phyloP scores from a whole-genome alignment of 805 yeast genomes.

The Metschnikowia koreensis region DNA sequence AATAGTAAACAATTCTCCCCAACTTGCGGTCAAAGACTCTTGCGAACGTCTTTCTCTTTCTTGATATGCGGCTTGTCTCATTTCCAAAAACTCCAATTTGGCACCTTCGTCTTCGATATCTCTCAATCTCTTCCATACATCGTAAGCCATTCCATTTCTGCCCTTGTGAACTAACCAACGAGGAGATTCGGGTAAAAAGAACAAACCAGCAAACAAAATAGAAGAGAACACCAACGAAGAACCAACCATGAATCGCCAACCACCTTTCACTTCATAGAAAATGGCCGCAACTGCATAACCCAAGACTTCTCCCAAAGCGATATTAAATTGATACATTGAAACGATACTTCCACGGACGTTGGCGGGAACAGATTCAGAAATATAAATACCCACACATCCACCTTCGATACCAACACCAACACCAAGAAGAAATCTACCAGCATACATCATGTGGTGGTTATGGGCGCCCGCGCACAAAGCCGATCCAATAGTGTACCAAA shows the following conservation, averaged over 20 bases:
- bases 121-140: conserved; percentile 56
- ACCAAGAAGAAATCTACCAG: conserved; percentile 55
- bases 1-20: conserved; percentile 51
- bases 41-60: conserved; percentile 41
- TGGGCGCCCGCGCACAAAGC: conserved; percentile 48
- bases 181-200: conserved; percentile 61
- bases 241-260: conserved; percentile 68
- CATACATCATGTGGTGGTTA: conserved; percentile 45
- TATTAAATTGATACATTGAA: conserved; percentile 60
- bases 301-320: conserved; percentile 64
- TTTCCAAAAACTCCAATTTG: conserved; percentile 55
- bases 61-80: conserved; percentile 51
- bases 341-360: conserved; percentile 58
- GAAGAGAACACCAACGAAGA: conserved; percentile 60
- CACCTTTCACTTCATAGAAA: conserved; percentile 53
- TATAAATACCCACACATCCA: conserved; percentile 61
- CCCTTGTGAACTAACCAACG: conserved; percentile 56
- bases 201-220: conserved; percentile 46
- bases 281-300: conserved; percentile 66
- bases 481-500: conserved; percentile 62
- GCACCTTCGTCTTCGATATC: conserved; percentile 42
- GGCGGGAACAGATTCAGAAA: conserved; percentile 60
- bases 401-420: conserved; percentile 67
- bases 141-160: conserved; percentile 51
- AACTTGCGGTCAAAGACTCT: conserved; percentile 37